Conservation (phyloP, 2,329 filamentous ascomycete species). For the Dothiorella sarmentorum region DNA sequence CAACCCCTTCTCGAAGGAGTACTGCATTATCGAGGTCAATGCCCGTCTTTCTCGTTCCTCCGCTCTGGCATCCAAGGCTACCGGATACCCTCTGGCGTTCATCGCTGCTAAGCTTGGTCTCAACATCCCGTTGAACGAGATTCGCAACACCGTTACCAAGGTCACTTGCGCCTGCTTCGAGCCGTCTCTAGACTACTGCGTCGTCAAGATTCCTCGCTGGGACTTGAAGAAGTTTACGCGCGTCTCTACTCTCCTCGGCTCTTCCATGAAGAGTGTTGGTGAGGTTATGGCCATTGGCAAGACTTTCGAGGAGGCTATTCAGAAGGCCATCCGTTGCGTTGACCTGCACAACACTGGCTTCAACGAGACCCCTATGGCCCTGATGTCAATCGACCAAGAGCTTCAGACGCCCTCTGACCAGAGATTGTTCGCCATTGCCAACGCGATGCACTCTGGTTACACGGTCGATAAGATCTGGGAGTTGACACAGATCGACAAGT, state of each 20-base stretch:
- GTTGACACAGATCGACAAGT: constrained; percentile 97
- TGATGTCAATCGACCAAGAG: constrained; percentile 95
- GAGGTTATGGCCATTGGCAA: constrained; percentile 98
- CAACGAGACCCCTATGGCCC: constrained; percentile 74
- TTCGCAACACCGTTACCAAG: constrained; percentile 93
- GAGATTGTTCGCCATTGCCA: constrained; percentile 94
- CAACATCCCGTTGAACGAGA: constrained; percentile 91
- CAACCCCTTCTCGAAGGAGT: constrained; percentile 91
- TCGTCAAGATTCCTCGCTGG: constrained; percentile 98
- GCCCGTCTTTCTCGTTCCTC: constrained; percentile 93
- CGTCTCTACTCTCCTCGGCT: constrained; percentile 91
- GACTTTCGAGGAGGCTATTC: constrained; percentile 96
- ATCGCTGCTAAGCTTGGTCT: constrained; percentile 96
- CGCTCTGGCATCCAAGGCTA: constrained; percentile 93
- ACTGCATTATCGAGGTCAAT: constrained; percentile 99
- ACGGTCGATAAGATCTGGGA: constrained; percentile 97
- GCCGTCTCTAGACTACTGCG: constrained; percentile 94
- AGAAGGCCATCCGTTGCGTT: constrained; percentile 93
- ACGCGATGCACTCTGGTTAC: constrained; percentile 94
- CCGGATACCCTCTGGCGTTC: constrained; percentile 92
- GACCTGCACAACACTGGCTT: constrained; percentile 96
- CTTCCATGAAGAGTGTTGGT: constrained; percentile 99
- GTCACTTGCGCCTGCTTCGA: constrained; percentile 97
- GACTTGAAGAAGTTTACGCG: constrained; percentile 98
- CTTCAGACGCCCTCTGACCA: constrained; percentile 97